These are phyloP conservation scores for Diophrys appendiculata DNA, from an alignment of 73 alveolate species.

Conservation along the genomic window DNA sequence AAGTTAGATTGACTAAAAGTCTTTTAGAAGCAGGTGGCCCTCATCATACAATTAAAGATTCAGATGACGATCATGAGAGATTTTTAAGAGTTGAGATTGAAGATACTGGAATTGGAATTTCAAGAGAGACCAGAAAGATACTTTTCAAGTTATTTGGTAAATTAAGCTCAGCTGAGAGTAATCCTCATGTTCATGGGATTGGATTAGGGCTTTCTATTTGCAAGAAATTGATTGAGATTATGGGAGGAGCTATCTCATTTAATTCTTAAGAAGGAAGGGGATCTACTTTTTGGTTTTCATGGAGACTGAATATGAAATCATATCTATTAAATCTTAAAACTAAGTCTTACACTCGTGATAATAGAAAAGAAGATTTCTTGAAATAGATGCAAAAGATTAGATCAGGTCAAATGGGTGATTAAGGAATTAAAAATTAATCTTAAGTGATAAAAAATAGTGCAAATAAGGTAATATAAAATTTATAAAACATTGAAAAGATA, in stretches of 20 bases:
- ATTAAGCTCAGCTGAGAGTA: not conserved
- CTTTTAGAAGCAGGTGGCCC: not conserved
- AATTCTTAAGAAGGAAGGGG: not conserved
- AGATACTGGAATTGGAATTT: conserved; percentile 4
- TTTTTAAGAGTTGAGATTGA: not conserved
- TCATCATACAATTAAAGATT: not conserved
- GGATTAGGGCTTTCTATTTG: conserved; percentile 11
- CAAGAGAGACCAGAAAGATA: not conserved
- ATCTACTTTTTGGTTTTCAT: not conserved
- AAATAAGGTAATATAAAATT: too few species aligned
- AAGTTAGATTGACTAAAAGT: not conserved
- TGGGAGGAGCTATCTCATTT: not conserved
- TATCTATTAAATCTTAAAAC: too few species aligned
- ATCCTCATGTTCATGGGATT: not conserved
- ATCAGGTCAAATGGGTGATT: too few species aligned
- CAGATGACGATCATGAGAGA: not conserved
- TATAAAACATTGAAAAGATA: too few species aligned
- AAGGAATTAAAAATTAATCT: too few species aligned
- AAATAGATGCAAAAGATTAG: too few species aligned
- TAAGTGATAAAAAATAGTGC: too few species aligned
- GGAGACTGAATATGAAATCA: not conserved
- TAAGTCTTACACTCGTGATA: too few species aligned
- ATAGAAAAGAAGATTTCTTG: too few species aligned
- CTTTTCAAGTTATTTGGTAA: conserved; percentile 1
- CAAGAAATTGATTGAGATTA: not conserved